Base-by-base conservation (phyloP, 2,329 filamentous ascomycete species). In the Colletotrichum orchidophilum region DNA sequence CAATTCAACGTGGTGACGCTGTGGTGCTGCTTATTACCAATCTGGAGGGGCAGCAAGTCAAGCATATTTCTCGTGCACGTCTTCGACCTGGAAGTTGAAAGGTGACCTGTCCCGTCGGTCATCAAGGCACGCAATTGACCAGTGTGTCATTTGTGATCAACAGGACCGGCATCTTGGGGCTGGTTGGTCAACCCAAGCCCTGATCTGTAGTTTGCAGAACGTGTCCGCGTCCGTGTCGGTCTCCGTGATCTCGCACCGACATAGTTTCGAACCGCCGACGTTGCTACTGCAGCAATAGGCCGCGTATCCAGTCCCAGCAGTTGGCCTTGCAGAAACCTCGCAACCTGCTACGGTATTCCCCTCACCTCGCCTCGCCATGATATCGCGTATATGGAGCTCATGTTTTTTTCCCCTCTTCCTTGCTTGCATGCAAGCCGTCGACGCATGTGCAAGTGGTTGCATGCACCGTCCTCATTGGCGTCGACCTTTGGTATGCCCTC, bases 381-480 rank as follows among this genome's bases (percentile, higher is more conserved):
- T n/a, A 3, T 35, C 12, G 15, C 21, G n/a, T 27, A 15, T 12
- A 46, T 46, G 39, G 39, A 18, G 26, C 42, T 21, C 12, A 35
- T 21, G 24, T 29, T 64, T 33, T 18, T 24, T 31, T 8, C 35
- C 1, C 26, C 33, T 31, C 53, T 35, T 35, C 67, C 54, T 61
- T n/a, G 39, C 55, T 8, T 71, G 64, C 42, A 71, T 63, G 69
- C 59, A 53, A 53, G 58, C 54, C 46, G 27, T 63, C n/a, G 57
- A 66, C 35, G 29, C 64, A 69, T 69, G 69, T 59, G 42, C 27
- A 63, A 69, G 64, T 71, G 69, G 69, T 71, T 71, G 69, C 69
- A 71, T 71, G 64, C 58, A 49, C 46, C 39, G 13, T 49, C 24
- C 18, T 65, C 21, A 24, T 49, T 57, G 55, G 46, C 50, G 63